A percentile compares a stretch with the other conserved stretches of the same genome.
phyloP scores from a whole-genome alignment of 1,284 basidiomycete genomes.

The Ustilago curta region DNA sequence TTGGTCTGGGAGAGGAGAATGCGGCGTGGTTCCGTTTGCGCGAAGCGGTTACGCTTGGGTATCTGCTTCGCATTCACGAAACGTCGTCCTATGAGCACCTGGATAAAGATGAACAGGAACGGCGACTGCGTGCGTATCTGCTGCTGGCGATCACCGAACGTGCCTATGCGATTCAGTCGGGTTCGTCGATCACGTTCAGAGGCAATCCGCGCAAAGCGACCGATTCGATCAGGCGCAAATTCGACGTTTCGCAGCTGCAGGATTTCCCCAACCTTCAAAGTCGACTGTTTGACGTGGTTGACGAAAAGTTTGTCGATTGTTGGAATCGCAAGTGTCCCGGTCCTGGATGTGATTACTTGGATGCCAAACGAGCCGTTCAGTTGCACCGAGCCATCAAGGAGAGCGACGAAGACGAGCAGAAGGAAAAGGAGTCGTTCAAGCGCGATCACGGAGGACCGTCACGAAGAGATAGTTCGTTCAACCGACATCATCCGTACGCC shows the following conservation, averaged over 20 bases:
- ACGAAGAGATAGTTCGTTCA: conserved; percentile 7
- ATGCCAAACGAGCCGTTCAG: conserved; percentile 46
- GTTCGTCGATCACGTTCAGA: conserved; percentile 52
- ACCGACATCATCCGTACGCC: conserved; percentile 28
- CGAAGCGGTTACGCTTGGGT: conserved; percentile 62
- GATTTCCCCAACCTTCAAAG: conserved; percentile 58
- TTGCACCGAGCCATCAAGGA: conserved; percentile 53
- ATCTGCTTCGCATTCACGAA: conserved; percentile 60
- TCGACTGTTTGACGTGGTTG: conserved; percentile 51
- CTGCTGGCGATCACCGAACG: conserved; percentile 65
- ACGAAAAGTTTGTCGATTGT: conserved; percentile 65
- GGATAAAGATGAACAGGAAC: conserved; percentile 61
- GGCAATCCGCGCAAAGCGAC: conserved; percentile 58
- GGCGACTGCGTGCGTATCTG: conserved; percentile 61
- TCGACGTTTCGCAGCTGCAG: conserved; percentile 51
- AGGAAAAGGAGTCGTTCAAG: conserved; percentile 36
- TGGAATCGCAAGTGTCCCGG: conserved; percentile 60
- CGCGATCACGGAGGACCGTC: conserved; percentile 15
- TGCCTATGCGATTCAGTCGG: conserved; percentile 59
- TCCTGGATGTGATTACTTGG: conserved; percentile 47
- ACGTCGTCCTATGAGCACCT: conserved; percentile 60
- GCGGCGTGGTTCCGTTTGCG: conserved; percentile 60
- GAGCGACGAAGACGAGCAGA: conserved; percentile 45
- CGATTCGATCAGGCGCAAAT: conserved; percentile 42
- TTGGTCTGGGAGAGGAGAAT: conserved; percentile 55